Evolutionary conservation across 768 basidiomycete genomes (phyloP).

Genomic region (Boletus edulis): DNA sequence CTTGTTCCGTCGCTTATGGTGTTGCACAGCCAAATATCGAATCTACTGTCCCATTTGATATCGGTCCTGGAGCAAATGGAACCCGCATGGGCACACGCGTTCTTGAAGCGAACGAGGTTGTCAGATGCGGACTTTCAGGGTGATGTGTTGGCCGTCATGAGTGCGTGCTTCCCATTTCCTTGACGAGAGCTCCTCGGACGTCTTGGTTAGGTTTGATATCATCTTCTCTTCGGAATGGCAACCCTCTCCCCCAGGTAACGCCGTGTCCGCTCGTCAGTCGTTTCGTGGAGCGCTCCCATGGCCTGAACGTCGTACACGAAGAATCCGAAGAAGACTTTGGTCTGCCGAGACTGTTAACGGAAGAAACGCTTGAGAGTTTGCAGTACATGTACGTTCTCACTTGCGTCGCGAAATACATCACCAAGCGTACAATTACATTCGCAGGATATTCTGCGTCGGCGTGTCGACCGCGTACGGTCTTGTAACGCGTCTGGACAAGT

Average conservation of each 20-base stretch:
- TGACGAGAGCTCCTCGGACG: not conserved
- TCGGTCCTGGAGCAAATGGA: conserved; percentile 73
- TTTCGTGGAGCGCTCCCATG: conserved; percentile 48
- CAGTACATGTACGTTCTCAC: conserved; percentile 67
- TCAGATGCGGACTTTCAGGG: conserved; percentile 81
- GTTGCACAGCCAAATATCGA: conserved; percentile 56
- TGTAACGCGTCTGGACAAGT: conserved; percentile 67
- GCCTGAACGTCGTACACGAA: conserved; percentile 64
- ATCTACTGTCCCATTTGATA: conserved; percentile 68
- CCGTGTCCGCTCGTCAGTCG: conserved; percentile 63
- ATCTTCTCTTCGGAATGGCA: conserved; percentile 68
- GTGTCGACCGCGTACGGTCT: conserved; percentile 68
- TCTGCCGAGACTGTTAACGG: conserved; percentile 64
- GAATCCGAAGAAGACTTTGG: conserved; percentile 76
- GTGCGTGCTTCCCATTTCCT: conserved; percentile 35
- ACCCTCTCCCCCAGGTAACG: conserved; percentile 81
- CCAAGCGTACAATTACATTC: conserved; percentile 18
- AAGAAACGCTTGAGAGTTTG: conserved; percentile 71
- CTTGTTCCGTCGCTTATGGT: not conserved
- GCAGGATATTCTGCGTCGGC: conserved; percentile 68
- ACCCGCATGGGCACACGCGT: conserved; percentile 72
- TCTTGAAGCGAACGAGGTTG: conserved; percentile 71
- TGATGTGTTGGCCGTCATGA: conserved; percentile 79
- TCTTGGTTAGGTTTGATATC: conserved; percentile 63
- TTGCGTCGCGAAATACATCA: not conserved